Evolutionary conservation across 1,139 yeast species (phyloP), one percentile per base, ranked within the genome.

Genomic region (Blastobotrys petasosporus): DNA sequence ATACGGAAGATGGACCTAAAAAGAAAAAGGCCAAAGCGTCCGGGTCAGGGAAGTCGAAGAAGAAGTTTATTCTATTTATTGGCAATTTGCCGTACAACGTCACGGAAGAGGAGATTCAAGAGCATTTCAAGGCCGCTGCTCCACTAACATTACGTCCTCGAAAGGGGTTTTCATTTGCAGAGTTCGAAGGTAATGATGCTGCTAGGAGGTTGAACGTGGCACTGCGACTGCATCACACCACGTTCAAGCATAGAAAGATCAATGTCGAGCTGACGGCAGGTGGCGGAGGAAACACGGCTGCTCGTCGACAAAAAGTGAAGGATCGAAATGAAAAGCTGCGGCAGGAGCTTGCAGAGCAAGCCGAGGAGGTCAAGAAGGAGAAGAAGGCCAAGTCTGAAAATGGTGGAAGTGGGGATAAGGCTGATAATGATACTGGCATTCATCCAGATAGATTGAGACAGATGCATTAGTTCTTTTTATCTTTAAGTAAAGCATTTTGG

Each of bases 251-350:
- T 46, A 74, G 96, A 54, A 85, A 80, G 62, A 87, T 92, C 60
- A 92, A 92, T 60, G 97, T 92, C 31, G 98, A 92, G 66, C 74
- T 92, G 58, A 92, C 97, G 1, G 98, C 87, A 41, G 98, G 98
- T 44, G 98, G 98, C 40, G 98, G 98, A 38, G 98, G 98, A 43
- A 90, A 90, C 64, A 81, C 94, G 6, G 73, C 75, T 47, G 73
- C 70, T 34, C 73, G 98, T 56, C 61, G 78, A 48, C 75, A 76
- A 41, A 92, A 92, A 67, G 75, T 92, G 57, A 78, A 78, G 60
- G 78, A 76, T 44, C 90, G 92, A 73, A 88, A 90, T 63, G 84
- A 78, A 44, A 82, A 82, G 58, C 68, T 87, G 54, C 73, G 74
- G 37, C 80, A 73, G 35, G 94, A 87, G 85, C 64, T 77, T 52